Evolutionary conservation across 2,329 filamentous ascomycete genomes (phyloP), one percentile per base, ranked within the genome.

Genomic region (Neurospora sp.): DNA sequence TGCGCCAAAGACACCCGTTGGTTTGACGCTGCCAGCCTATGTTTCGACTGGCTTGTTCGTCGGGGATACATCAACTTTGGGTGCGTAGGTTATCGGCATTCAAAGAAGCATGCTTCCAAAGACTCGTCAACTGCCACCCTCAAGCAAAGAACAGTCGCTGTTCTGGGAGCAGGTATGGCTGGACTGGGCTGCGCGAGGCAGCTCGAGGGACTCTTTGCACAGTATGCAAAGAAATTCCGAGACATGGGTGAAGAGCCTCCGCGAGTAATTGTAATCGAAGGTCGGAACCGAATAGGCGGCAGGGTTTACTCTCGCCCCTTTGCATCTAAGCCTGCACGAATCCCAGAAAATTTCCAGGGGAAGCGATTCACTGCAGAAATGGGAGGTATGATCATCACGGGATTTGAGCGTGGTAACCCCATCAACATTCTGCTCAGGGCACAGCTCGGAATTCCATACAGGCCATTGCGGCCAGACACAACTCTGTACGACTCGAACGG

Each of bases 371-470:
- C 94, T 23, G 96, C 93, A 39, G 96, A 99, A 79, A 96, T 97
- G 89, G 96, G 96, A 37, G 96, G 95, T 69, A 97, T 99, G 85
- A 98, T 99, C 71, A 93, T 99, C 72, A 97, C 96, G 40, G 96
- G 96, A 0, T 99, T 98, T 78, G 93, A 98, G 74, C 88, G 92
- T 74, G 96, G 96, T 19, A 99, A 99, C 75, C 96, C 96, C 5
- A 82, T 99, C 75, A 96, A 97, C 78, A 88, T 94, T 67, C 88
- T 99, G 71, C 89, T 99, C 70, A 90, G 96, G 74, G 94, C 92
- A 17, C 96, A 99, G 80, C 85, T 99, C 67, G 92, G 91, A 36
- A 85, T 99, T 23, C 89, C 89, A 17, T 97, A 97, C 78, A 93
- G 97, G 79, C 85, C 91, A 33, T 83, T 99, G 71, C 90, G 89